Evolutionary conservation across 306 rosid genomes (phyloP).

Genomic region (Cicer pinnatifidum): DNA sequence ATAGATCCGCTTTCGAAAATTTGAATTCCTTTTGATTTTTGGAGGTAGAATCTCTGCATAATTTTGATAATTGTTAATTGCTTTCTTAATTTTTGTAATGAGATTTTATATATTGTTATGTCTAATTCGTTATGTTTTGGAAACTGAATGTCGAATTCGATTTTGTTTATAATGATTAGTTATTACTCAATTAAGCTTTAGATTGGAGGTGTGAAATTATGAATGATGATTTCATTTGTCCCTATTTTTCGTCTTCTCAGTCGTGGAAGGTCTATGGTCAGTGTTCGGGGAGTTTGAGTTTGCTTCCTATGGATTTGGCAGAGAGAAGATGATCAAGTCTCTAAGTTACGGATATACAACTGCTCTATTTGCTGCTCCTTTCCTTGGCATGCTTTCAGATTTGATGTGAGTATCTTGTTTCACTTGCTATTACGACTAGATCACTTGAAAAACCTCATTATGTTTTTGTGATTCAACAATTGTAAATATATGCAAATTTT

Average conservation of each 20-base stretch:
- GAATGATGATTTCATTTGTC: slow-evolving; percentile 39
- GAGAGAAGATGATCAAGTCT: slow-evolving; percentile 62
- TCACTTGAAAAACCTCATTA: slow-evolving; percentile 3
- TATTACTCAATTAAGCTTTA: slow-evolving; percentile 29
- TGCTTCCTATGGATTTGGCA: slow-evolving; percentile 64
- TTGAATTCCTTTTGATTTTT: slow-evolving; percentile 22
- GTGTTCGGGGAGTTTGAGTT: slow-evolving; percentile 81
- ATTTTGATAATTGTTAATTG: neutral
- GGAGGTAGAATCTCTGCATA: slow-evolving; percentile 22
- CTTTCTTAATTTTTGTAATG: neutral
- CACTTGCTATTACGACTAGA: slow-evolving; percentile 27
- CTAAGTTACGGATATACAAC: slow-evolving; percentile 74
- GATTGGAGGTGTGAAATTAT: slow-evolving; percentile 44
- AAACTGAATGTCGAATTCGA: neutral
- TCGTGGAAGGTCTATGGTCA: slow-evolving; percentile 79
- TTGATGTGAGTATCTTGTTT: slow-evolving; percentile 62
- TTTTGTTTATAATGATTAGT: slow-evolving; percentile 21
- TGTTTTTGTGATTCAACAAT: slow-evolving; percentile 26
- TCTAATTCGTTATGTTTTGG: slow-evolving; percentile 33
- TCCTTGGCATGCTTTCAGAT: slow-evolving; percentile 80
- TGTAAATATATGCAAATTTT: slow-evolving; percentile 17
- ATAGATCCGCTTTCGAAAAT: neutral
- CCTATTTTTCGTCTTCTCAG: slow-evolving; percentile 48
- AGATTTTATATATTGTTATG: slow-evolving; percentile 3
- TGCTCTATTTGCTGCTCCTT: slow-evolving; percentile 68